A percentile compares a stretch with the other conserved stretches of the same genome.
These are phyloP conservation scores for Penicillium griseofulvum DNA, from an alignment of 2,329 filamentous ascomycete genomes.

Conservation along the genomic window DNA sequence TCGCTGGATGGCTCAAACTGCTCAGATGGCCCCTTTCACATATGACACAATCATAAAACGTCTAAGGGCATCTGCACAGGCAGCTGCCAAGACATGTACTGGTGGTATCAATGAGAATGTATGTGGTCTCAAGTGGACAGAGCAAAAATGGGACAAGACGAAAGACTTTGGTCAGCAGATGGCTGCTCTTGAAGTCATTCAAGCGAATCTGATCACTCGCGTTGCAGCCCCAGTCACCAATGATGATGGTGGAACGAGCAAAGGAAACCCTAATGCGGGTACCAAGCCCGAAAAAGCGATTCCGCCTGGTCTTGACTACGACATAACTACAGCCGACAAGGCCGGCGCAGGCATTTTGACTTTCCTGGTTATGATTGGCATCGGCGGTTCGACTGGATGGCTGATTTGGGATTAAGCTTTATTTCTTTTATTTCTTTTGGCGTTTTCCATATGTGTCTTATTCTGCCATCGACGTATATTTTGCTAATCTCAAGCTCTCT, in stretches of 20 bases:
- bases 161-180: conserved; percentile 43
- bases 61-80: conserved; percentile 53
- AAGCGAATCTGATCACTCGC: conserved; percentile 31
- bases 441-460: not conserved
- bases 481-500: not conserved
- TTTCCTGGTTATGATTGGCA: conserved; percentile 32
- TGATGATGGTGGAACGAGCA: conserved; percentile 33
- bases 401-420: conserved; percentile 32
- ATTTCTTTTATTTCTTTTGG: not conserved
- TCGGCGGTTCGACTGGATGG: conserved; percentile 40
- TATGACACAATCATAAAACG: conserved; percentile 51
- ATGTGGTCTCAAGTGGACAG: conserved; percentile 45
- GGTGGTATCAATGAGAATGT: conserved; percentile 43
- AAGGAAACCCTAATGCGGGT: conserved; percentile 33
- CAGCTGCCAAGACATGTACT: conserved; percentile 55
- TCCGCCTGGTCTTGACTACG: conserved; percentile 13
- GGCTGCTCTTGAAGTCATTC: conserved; percentile 37
- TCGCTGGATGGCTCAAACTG: conserved; percentile 58
- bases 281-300: conserved; percentile 12
- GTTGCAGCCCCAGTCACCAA: conserved; percentile 33
- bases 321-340: conserved; percentile 36
- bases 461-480: not conserved
- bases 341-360: conserved; percentile 47
- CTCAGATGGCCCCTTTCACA: conserved; percentile 59
- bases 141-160: conserved; percentile 36